phyloP scores from a whole-genome alignment of 2,329 filamentous ascomycete genomes.

The Xylaria multiplex region DNA sequence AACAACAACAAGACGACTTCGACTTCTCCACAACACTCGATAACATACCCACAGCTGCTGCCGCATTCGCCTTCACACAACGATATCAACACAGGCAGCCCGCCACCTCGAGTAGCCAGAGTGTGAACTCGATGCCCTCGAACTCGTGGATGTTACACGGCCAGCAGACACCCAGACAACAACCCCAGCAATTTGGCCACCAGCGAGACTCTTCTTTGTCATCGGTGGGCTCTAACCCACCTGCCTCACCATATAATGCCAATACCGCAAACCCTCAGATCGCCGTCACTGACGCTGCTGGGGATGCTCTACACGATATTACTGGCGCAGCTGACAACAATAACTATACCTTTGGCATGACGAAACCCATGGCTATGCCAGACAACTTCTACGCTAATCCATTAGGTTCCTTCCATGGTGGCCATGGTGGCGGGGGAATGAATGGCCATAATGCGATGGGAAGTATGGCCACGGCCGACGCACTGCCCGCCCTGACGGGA shows the following conservation, averaged over 20 bases:
- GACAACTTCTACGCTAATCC: constrained; percentile 53
- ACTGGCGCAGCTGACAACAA: constrained; percentile 49
- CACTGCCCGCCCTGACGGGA: constrained; percentile 36
- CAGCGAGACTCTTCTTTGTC: constrained; percentile 71
- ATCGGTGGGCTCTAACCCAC: constrained; percentile 68
- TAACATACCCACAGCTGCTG: constrained; percentile 48
- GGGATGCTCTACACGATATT: constrained; percentile 59
- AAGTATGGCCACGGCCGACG: constrained; percentile 33
- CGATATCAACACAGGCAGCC: constrained; percentile 40
- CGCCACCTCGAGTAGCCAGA: constrained; percentile 38
- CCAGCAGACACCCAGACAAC: constrained; percentile 45
- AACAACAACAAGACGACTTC: constrained; percentile 24
- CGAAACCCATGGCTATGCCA: constrained; percentile 55
- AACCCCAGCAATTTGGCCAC: constrained; percentile 55
- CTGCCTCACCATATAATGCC: constrained; percentile 66
- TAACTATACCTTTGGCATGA: constrained; percentile 56
- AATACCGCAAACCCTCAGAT: constrained; percentile 69
- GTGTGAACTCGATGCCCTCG: constrained; percentile 48
- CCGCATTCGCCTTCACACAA: constrained; percentile 45
- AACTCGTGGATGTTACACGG: constrained; percentile 46
- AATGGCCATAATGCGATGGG: constrained; percentile 27
- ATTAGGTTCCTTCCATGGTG: constrained; percentile 44
- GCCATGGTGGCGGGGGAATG: constrained; percentile 44
- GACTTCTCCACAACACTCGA: constrained; percentile 49
- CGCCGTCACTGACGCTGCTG: constrained; percentile 60